Conservation (phyloP, 1,139 yeast genomes). For the Yamadazyma kanchanaburiensis region DNA sequence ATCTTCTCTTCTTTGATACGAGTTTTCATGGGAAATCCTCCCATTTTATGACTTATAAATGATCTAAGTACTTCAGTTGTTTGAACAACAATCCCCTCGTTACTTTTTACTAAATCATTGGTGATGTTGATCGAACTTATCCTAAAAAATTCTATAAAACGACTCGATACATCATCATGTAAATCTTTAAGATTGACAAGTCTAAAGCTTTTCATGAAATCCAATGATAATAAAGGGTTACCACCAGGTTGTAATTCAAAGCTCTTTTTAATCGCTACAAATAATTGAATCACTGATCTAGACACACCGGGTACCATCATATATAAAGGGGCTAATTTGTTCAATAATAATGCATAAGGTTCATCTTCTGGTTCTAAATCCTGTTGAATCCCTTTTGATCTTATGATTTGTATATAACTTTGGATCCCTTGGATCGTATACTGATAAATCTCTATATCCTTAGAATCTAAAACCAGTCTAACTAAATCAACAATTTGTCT, state of each 20-base stretch:
- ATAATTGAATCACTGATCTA: slow-evolving; percentile 15
- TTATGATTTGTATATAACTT: slow-evolving; percentile 19
- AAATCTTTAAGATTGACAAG: slow-evolving; percentile 8
- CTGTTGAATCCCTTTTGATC: slow-evolving; percentile 7
- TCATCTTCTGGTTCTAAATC: slow-evolving; percentile 22
- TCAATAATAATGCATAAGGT: slow-evolving; percentile 16
- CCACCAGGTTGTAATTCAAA: slow-evolving; percentile 3
- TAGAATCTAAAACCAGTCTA: slow-evolving; percentile 18
- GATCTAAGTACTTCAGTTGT: slow-evolving; percentile 6
- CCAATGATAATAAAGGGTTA: slow-evolving; percentile 1
- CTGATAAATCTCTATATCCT: slow-evolving; percentile 24
- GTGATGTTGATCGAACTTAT: neutral
- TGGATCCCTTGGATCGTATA: slow-evolving; percentile 23
- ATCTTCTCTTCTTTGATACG: slow-evolving; percentile 20
- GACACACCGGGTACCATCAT: slow-evolving; percentile 15
- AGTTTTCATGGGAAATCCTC: slow-evolving; percentile 31
- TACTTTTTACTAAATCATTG: neutral
- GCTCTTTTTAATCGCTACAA: slow-evolving; percentile 6
- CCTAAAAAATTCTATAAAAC: slow-evolving; percentile 8
- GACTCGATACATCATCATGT: slow-evolving; percentile 9
- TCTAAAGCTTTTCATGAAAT: slow-evolving; percentile 7
- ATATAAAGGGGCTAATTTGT: slow-evolving; percentile 11
- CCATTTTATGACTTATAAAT: slow-evolving; percentile 27
- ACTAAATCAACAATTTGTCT: slow-evolving; percentile 27
- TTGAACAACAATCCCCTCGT: neutral